Base-by-base conservation (phyloP, 2,329 filamentous ascomycete species). In the Pseudogymnoascus sp. region DNA sequence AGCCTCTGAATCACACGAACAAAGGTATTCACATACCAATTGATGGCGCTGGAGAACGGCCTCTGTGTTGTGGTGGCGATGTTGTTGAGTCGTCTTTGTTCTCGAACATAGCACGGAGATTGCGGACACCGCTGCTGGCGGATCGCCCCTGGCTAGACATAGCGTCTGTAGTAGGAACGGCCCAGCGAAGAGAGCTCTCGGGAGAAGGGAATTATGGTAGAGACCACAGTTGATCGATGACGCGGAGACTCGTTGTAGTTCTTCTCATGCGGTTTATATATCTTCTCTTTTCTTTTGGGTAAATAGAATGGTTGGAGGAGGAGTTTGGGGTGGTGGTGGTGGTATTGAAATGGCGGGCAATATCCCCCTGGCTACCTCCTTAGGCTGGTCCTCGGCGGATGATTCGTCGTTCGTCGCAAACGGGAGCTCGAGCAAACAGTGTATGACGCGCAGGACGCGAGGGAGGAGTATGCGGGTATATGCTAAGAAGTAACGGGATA, bases 41-140 rank as follows among this genome's bases (percentile, higher is more conserved):
- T 51, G 45, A 51, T 60, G 54, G 54, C 67, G 81, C 84, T 62
- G 87, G 87, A 64, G 86, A 88, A 74, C 88, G 82, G 66, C 88
- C 89, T 78, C 88, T 81, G 67, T 88, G 87, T 14, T 54, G 31
- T 62, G 70, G 69, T 16, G 70, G 71, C 62, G 67, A 69, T 36
- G 86, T 85, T 68, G 86, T 83, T 70, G 83, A 87, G 64, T 80
- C 79, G 73, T 82, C 84, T 76, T 85, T 89, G 73, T 86, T 85
- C 80, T 93, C 89, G 74, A 92, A 92, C 82, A 90, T 91, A 72
- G 89, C 89, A 70, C 88, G 82, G 68, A 93, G 84, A 77, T 89
- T 90, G 83, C 86, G 68, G 23, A 74, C 70, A 31, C 70, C 71
- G 18, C 36, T 63, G 21, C 36, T 63, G 31, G 72, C 86, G 86